phyloP scores from a whole-genome alignment of 257 asterid species.

The Solanum chiquidenum region DNA sequence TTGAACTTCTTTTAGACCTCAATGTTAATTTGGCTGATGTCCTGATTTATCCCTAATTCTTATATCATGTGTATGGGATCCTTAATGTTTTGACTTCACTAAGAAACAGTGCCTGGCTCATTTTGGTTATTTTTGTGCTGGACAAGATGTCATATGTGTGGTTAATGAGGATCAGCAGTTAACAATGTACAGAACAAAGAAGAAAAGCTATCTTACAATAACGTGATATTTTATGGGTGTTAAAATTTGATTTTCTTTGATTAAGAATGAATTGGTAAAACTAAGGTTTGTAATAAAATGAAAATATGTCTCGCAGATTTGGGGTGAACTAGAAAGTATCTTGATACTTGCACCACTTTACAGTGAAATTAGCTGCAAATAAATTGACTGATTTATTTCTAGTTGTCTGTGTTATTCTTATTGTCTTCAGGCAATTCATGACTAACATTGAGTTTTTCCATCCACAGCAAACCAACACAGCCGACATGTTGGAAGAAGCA shows the following conservation, averaged over 20 bases:
- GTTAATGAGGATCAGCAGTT: neutral
- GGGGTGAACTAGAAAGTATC: neutral
- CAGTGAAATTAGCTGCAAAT: neutral
- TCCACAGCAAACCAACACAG: constrained; percentile 88
- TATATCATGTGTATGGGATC: neutral
- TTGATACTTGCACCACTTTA: neutral
- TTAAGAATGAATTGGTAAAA: neutral
- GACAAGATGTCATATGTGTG: neutral
- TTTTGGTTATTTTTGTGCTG: neutral
- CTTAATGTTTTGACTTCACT: neutral
- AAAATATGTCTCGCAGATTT: neutral
- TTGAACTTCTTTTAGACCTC: neutral
- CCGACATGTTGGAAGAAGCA: constrained; percentile 98
- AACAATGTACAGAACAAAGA: neutral
- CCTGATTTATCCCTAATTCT: neutral
- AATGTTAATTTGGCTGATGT: neutral
- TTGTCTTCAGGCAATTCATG: neutral
- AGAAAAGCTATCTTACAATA: neutral
- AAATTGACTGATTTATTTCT: neutral
- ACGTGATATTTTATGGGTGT: neutral
- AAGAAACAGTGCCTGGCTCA: neutral
- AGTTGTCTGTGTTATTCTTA: neutral
- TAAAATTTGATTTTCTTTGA: neutral
- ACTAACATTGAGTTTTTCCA: constrained; percentile 4
- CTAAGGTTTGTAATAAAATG: neutral